Evolutionary conservation across 805 yeast genomes (phyloP), one percentile per base, ranked within the genome.

Genomic region (Candida ulmi): DNA sequence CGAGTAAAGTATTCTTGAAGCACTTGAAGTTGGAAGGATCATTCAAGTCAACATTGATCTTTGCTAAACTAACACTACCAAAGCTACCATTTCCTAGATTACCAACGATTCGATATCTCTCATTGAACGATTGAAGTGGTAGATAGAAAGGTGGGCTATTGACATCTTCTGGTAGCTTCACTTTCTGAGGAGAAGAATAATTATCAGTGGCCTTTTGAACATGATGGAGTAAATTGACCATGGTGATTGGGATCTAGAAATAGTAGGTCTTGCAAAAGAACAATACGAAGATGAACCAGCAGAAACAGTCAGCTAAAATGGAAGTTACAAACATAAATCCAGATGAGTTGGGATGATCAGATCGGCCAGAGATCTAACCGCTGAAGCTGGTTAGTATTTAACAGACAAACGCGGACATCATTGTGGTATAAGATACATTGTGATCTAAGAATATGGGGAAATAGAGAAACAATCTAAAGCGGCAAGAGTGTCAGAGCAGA

Each of bases 1-100:
- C 73, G 60, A 82, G 52, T 46, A 83, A 55, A 0, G 91, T 80
- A 23, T 56, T 46, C 21, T 38, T 43, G 33, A 47, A 54, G 13
- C 28, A 35, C 18, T 28, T 41, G 29, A 53, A 55, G 15, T 44
- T 40, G 8, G 40, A 18, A 1, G 41, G 16, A 13, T 56, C 46
- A 17, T 42, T 39, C 23, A 56, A 37, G 37, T 44, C 42, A 16
- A 42, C 35, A 9, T 66, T 59, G 25, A 68, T 66, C 56, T 78
- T 78, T 4, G 87, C 88, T 49, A 83, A 61, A 1, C 72, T 63
- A 2, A 85, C 93, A 2, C 72, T 62, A 2, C 95, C 95, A 65
- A 85, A 85, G 35, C 87, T 78, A 1, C 95, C 95, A 40, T 71
- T 73, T 1, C 95, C 95, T 42, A 85, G 60, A 35, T 66, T 68